These are phyloP conservation scores for Amanita pseudoporphyria DNA, from an alignment of 768 basidiomycete species.

Conservation along the genomic window DNA sequence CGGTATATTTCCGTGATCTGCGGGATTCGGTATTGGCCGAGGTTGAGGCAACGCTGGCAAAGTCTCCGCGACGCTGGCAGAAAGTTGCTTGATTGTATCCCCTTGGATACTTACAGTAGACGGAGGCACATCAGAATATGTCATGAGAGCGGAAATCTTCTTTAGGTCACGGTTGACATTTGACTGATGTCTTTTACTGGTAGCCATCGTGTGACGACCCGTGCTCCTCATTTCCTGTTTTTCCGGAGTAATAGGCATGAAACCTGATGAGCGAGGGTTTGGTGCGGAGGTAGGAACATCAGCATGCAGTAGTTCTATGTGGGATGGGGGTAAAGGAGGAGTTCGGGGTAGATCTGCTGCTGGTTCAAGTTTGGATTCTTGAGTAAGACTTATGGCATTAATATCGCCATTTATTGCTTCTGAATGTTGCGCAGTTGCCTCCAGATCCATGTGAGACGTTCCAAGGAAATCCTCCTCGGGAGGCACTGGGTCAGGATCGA, in stretches of 20 bases:
- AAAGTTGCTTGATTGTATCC: neutral
- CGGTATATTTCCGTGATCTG: neutral
- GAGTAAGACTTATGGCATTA: neutral
- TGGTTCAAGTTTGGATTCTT: neutral
- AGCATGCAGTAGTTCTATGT: neutral
- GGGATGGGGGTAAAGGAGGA: neutral
- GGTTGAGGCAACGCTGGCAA: neutral
- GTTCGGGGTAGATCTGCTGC: neutral
- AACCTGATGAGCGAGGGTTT: slow-evolving; percentile 71
- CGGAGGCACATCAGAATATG: neutral
- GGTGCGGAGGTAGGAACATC: slow-evolving; percentile 32
- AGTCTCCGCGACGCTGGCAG: neutral
- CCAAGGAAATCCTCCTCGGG: slow-evolving; percentile 40
- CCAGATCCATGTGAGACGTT: slow-evolving; percentile 13
- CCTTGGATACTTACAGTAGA: neutral
- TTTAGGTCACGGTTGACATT: neutral
- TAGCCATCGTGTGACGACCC: neutral
- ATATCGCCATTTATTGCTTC: neutral
- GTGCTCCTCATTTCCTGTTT: slow-evolving; percentile 25
- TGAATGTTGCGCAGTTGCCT: neutral
- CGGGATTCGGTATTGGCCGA: neutral
- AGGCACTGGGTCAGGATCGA: slow-evolving; percentile 43
- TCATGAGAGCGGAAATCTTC: neutral
- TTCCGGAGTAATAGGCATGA: slow-evolving; percentile 53
- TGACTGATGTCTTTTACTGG: slow-evolving; percentile 9